Conservation (phyloP, 1,139 yeast species). For the Kurtzmaniella quercitrusa region DNA sequence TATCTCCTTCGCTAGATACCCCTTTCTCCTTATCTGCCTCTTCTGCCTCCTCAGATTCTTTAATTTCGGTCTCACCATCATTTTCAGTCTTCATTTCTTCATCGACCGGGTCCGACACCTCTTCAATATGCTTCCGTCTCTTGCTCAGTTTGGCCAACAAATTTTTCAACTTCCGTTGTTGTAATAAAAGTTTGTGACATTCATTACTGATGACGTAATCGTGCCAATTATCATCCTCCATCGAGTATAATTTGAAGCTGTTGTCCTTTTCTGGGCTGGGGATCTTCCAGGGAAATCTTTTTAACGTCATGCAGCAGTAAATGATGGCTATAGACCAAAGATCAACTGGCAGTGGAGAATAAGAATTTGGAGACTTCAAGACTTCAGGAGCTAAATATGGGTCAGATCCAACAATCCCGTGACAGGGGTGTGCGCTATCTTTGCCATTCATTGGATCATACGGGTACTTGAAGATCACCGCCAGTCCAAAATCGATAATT, state of each 20-base stretch:
- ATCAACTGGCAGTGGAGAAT: constrained; percentile 92
- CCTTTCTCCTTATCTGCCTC: constrained; percentile 3
- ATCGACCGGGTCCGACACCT: constrained; percentile 6
- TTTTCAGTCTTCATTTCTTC: constrained; percentile 7
- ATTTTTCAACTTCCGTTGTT: constrained; percentile 43
- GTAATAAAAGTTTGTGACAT: constrained; percentile 43
- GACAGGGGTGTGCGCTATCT: constrained; percentile 69
- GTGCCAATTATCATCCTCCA: constrained; percentile 50
- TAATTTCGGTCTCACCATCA: constrained; percentile 4
- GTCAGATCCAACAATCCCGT: constrained; percentile 96
- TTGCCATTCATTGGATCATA: constrained; percentile 54
- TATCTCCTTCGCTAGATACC: neutral
- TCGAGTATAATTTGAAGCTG: constrained; percentile 64
- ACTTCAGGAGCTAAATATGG: constrained; percentile 98
- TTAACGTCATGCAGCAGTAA: constrained; percentile 91
- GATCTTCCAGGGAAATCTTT: constrained; percentile 96
- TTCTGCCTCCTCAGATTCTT: constrained; percentile 11
- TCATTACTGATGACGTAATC: constrained; percentile 49
- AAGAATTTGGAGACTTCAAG: constrained; percentile 57
- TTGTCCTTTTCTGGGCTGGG: constrained; percentile 80
- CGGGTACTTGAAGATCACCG: constrained; percentile 91
- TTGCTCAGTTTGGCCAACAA: constrained; percentile 41
- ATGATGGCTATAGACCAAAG: constrained; percentile 95
- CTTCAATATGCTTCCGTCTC: constrained; percentile 24
- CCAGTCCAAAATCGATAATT: constrained; percentile 93